Evolutionary conservation across 2,329 filamentous ascomycete species (phyloP).

Genomic region (Tolypocladium endophyticum): DNA sequence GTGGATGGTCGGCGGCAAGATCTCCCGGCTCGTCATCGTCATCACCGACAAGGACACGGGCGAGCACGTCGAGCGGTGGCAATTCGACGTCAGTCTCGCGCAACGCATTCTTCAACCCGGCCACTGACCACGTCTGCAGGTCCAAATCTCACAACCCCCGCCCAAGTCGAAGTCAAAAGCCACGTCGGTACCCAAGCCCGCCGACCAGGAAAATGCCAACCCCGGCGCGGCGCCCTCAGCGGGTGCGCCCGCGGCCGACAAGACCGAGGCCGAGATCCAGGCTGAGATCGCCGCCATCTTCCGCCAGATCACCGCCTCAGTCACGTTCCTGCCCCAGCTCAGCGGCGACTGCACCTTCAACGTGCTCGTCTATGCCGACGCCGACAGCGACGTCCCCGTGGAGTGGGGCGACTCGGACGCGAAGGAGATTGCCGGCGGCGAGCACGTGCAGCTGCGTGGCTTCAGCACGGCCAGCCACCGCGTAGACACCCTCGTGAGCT

Average conservation of each 20-base stretch:
- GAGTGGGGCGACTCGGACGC: slow-evolving; percentile 99
- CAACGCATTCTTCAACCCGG: not conserved
- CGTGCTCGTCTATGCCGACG: slow-evolving; percentile 93
- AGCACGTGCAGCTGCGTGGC: slow-evolving; percentile 89
- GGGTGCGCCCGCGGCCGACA: slow-evolving; percentile 40
- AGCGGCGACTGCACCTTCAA: slow-evolving; percentile 93
- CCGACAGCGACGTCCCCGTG: slow-evolving; percentile 89
- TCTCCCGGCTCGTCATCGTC: slow-evolving; percentile 92
- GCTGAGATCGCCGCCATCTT: slow-evolving; percentile 94
- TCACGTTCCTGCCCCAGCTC: slow-evolving; percentile 91
- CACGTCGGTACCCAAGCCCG: slow-evolving; percentile 30
- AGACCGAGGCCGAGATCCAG: slow-evolving; percentile 90
- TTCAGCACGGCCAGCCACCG: slow-evolving; percentile 93
- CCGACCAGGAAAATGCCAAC: slow-evolving; percentile 61
- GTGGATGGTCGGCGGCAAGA: slow-evolving; percentile 96
- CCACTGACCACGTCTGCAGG: slow-evolving; percentile 7
- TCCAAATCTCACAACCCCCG: slow-evolving; percentile 13
- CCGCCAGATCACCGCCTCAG: slow-evolving; percentile 93
- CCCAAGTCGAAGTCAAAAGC: slow-evolving; percentile 30
- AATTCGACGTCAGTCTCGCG: slow-evolving; percentile 65
- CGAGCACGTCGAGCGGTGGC: slow-evolving; percentile 93
- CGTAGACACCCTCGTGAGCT: slow-evolving; percentile 93
- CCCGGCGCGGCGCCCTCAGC: slow-evolving; percentile 11
- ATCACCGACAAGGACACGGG: slow-evolving; percentile 96
- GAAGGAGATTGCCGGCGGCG: slow-evolving; percentile 88